Base-by-base conservation (phyloP, 306 rosid genomes). In the Morella rubra region DNA sequence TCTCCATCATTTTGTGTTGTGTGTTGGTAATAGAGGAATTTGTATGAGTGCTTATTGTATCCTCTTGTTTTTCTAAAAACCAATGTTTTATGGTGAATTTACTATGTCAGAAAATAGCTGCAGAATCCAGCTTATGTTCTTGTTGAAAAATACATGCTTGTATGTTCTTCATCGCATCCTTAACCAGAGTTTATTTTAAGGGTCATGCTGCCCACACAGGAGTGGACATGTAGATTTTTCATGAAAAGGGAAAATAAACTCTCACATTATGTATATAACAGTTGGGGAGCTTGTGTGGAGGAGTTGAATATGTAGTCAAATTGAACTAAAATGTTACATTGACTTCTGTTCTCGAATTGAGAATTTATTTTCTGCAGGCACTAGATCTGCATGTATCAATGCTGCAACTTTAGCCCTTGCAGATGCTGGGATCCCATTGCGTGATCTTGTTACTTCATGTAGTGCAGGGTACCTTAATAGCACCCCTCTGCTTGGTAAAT, bases 341-440 rank as follows among this genome's bases (percentile, higher is more conserved):
- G 71, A 22, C 59, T 75, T 73, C 50, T 78, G 32, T 77, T 79
- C 52, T 52, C 54, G 55, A 79, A 79, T 73, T 45, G 14, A 41
- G 12, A 64, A 41, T 50, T 53, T 11, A 59, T 32, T 51, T 69
- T 56, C 11, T 75, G 68, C 81, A 91, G 98, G 98, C 78, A 91
- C 98, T 65, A 85, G 98, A 84, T 91, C 96, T 78, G 97, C 98
- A 40, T 94, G 98, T 71, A 90, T 94, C 73, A 91, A 94, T 83
- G 98, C 98, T 83, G 97, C 97, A 73, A 94, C 93, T 68, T 80
- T 94, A 84, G 98, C 98, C 61, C 97, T 93, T 77, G 93, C 97
- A 5, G 96, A 91, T 79, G 97, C 97, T 74, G 97, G 98, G 76
- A 91, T 94, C 74, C 98, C 98, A 41, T 90, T 94, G 98, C 84